A percentile compares a stretch with the other conserved stretches of the same genome.
phyloP scores from a whole-genome alignment of 352 stramenopile species.

The Pythium brassicae region DNA sequence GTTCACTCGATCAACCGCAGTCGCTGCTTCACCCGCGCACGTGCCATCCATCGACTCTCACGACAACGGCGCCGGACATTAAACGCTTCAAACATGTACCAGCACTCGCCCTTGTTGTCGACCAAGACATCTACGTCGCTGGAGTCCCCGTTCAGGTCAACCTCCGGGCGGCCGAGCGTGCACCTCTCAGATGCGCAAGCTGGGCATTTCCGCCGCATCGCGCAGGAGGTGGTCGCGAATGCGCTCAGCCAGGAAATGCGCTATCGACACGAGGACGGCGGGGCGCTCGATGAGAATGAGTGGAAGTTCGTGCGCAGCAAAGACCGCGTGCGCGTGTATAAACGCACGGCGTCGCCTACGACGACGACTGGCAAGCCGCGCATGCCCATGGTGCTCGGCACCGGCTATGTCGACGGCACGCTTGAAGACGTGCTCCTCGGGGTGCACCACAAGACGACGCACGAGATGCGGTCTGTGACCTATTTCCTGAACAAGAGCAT shows the following conservation, averaged over 20 bases:
- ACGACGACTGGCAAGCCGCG: not conserved
- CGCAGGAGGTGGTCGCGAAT: conserved; percentile 32
- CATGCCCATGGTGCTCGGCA: conserved; percentile 40
- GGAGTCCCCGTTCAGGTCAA: no score
- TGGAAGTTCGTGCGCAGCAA: conserved; percentile 34
- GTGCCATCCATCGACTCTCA: no score
- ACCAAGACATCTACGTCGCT: no score
- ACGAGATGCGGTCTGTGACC: conserved; percentile 42
- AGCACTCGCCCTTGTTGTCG: no score
- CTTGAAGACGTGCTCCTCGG: conserved; percentile 51
- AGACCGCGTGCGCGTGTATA: conserved; percentile 33
- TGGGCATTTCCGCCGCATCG: conserved; percentile 24
- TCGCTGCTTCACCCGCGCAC: no score
- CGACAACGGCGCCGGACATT: no score
- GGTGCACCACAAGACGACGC: conserved; percentile 37
- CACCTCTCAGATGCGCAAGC: conserved; percentile 25
- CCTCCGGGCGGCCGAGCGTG: not conserved
- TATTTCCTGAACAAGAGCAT: conserved; percentile 31
- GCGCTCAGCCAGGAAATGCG: conserved; percentile 44
- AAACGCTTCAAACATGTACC: no score
- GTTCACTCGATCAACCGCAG: no score
- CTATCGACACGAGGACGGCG: conserved; percentile 14
- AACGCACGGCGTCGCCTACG: conserved; percentile 11
- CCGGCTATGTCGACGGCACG: conserved; percentile 27
- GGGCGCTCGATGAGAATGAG: conserved; percentile 17